Percentiles rank a stretch among this genome's conserved stretches.
phyloP scores from a whole-genome alignment of 1,284 basidiomycete genomes.

The Moesziomyces antarcticus region DNA sequence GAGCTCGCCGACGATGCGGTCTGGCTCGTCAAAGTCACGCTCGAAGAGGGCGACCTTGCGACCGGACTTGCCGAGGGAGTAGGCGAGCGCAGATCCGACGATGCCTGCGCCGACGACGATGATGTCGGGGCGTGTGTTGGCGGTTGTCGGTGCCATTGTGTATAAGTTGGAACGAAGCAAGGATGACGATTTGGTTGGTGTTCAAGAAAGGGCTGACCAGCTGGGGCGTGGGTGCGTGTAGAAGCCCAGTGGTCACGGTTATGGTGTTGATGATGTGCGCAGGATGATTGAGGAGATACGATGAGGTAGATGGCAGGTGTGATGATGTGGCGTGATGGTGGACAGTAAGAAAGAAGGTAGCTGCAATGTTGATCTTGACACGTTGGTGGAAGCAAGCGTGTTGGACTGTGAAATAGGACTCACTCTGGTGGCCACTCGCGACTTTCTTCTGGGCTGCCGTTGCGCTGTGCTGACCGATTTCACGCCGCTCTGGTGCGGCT shows the following conservation, averaged over 20 bases:
- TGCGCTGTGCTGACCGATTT: background rate
- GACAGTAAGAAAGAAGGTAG: too few species aligned
- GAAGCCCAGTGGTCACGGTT: conserved; percentile 21
- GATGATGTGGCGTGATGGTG: too few species aligned
- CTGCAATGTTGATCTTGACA: background rate
- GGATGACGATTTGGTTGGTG: background rate
- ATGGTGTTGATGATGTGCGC: background rate
- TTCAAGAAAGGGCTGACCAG: conserved; percentile 13
- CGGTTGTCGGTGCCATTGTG: conserved; percentile 12
- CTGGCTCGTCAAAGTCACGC: conserved; percentile 86
- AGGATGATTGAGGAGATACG: background rate
- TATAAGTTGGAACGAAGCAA: background rate
- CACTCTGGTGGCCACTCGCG: background rate
- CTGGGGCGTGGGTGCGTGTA: conserved; percentile 8
- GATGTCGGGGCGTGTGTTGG: conserved; percentile 39
- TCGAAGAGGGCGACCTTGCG: conserved; percentile 71
- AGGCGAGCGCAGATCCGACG: conserved; percentile 63
- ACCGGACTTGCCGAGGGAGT: conserved; percentile 61
- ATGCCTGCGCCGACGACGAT: conserved; percentile 66
- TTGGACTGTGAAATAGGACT: background rate
- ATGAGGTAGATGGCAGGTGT: too few species aligned
- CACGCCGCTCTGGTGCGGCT: too few species aligned
- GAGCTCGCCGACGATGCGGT: conserved; percentile 96
- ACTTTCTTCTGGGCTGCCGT: too few species aligned
- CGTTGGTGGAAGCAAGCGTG: background rate